These are phyloP conservation scores for Coriaria nepalensis DNA, from an alignment of 306 rosid genomes.

Conservation along the genomic window DNA sequence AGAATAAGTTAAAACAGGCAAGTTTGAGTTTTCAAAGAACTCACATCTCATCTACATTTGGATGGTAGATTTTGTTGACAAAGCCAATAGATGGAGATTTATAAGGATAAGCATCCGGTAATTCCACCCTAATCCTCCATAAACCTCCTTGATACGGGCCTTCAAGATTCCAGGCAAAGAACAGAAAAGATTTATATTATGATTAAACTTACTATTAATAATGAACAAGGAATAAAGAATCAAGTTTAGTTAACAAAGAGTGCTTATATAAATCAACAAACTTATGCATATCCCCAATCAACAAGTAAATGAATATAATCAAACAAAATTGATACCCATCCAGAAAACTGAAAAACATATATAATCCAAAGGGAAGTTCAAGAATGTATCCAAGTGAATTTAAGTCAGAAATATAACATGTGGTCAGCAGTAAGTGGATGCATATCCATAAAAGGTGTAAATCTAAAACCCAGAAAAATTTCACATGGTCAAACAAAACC, in stretches of 20 bases:
- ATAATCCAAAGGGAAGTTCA: no score
- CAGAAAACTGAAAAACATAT: no score
- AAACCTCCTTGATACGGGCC: slow-evolving; percentile 75
- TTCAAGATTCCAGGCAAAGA: slow-evolving; percentile 23
- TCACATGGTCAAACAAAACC: slow-evolving; percentile 7
- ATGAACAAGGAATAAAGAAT: no score
- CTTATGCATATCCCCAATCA: no score
- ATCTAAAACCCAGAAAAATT: slow-evolving; percentile 12
- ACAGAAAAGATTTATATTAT: neutral
- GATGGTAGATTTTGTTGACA: slow-evolving; percentile 77
- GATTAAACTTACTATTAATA: neutral
- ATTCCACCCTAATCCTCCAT: slow-evolving; percentile 79
- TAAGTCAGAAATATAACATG: neutral
- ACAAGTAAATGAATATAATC: no score
- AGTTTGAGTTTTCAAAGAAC: slow-evolving; percentile 13
- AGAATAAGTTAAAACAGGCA: slow-evolving; percentile 6
- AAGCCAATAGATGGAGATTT: slow-evolving; percentile 88
- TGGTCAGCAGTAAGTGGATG: slow-evolving; percentile 11
- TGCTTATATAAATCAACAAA: no score
- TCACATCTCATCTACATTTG: slow-evolving; percentile 93
- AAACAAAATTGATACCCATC: no score
- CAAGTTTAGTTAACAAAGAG: no score
- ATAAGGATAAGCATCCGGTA: slow-evolving; percentile 84
- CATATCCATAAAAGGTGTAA: slow-evolving; percentile 11
- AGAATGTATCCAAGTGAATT: no score